phyloP scores from a whole-genome alignment of 306 rosid species.

The Cucurbita ficifolia region DNA sequence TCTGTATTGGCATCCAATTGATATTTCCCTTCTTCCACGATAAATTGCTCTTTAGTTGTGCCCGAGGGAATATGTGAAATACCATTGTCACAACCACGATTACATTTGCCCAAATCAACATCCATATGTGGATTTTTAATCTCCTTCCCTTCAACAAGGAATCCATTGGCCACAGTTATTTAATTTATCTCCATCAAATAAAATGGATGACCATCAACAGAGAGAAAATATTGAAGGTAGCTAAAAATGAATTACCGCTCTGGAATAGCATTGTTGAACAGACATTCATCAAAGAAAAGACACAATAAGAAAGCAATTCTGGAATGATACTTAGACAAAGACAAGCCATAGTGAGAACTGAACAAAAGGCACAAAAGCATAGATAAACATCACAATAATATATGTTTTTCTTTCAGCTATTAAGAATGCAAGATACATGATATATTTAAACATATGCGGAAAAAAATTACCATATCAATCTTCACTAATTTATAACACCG shows the following conservation, averaged over 20 bases:
- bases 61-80: conserved; percentile 13
- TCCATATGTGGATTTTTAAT: conserved; percentile 24
- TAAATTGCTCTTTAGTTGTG: conserved; percentile 18
- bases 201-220: background rate
- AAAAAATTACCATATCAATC: background rate
- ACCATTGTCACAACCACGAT: conserved; percentile 20
- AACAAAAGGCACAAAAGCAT: background rate
- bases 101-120: conserved; percentile 22
- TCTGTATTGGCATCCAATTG: conserved; percentile 14
- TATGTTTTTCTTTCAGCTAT: background rate
- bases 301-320: background rate
- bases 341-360: background rate
- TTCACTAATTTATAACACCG: background rate
- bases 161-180: conserved; percentile 28
- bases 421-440: background rate
- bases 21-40: conserved; percentile 14
- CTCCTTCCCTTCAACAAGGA: conserved; percentile 17
- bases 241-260: background rate
- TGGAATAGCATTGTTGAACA: background rate
- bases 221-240: background rate
- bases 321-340: background rate
- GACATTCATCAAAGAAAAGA: background rate
- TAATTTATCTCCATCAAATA: background rate
- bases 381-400: background rate
- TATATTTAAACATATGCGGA: background rate